These are phyloP conservation scores for Amanita exitialis DNA, from an alignment of 768 basidiomycete species.

Conservation along the genomic window DNA sequence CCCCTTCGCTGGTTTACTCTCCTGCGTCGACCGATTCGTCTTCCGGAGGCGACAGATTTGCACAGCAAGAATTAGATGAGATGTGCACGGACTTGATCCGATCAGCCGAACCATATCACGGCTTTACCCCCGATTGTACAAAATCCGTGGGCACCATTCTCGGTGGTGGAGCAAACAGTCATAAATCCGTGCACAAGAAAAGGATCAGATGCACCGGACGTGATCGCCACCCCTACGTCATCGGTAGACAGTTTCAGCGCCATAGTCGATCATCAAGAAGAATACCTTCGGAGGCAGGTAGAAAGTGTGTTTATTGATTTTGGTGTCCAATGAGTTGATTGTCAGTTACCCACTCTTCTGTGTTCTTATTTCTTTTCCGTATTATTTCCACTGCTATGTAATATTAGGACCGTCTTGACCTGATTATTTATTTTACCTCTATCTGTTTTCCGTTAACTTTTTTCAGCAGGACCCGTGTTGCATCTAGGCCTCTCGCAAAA, in stretches of 20 bases:
- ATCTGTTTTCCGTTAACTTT: background rate
- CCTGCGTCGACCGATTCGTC: slow-evolving; percentile 51
- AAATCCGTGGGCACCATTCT: background rate
- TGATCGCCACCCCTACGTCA: background rate
- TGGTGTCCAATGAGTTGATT: slow-evolving; percentile 5
- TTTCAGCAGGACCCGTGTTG: background rate
- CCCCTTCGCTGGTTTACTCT: slow-evolving; percentile 47
- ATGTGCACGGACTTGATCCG: slow-evolving; percentile 9
- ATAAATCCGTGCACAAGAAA: background rate
- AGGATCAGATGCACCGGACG: background rate
- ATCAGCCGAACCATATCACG: background rate
- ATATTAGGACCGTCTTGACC: background rate
- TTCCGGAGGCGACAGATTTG: slow-evolving; percentile 41
- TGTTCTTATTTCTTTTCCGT: slow-evolving; percentile 11
- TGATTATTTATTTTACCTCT: background rate
- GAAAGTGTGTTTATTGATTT: background rate
- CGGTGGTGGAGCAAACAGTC: background rate
- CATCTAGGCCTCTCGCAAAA: background rate
- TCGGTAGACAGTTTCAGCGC: background rate
- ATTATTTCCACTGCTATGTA: slow-evolving; percentile 10
- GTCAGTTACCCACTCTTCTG: slow-evolving; percentile 5
- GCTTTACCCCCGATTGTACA: background rate
- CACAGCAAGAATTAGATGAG: slow-evolving; percentile 20
- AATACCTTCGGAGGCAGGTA: slow-evolving; percentile 1
- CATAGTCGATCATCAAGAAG: background rate